phyloP scores from a whole-genome alignment of 192 early-diverging fungal species.

The Umbelopsis vinacea region DNA sequence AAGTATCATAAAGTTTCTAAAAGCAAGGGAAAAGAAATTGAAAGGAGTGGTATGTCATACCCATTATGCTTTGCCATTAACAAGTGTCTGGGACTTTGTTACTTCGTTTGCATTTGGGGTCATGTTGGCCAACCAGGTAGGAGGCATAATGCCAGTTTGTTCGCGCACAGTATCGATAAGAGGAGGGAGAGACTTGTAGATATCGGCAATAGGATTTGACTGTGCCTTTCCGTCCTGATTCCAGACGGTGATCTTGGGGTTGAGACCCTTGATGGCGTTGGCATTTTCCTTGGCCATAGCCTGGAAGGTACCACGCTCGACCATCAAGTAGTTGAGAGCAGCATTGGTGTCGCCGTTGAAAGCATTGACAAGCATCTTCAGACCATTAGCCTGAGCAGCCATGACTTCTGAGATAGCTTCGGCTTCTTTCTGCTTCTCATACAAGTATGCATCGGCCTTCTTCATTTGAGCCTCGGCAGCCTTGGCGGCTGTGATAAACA shows the following conservation, averaged over 20 bases:
- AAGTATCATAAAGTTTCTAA: too few relatives aligned
- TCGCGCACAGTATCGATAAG: conserved; percentile 48
- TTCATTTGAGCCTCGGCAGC: conserved; percentile 11
- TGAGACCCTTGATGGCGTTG: conserved; percentile 52
- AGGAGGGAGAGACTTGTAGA: conserved; percentile 48
- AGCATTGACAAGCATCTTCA: conserved; percentile 27
- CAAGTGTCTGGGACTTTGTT: background rate
- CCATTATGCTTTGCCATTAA: background rate
- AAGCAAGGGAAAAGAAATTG: background rate
- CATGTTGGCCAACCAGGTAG: conserved; percentile 25
- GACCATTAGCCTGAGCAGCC: conserved; percentile 52
- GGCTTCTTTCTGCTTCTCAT: conserved; percentile 48
- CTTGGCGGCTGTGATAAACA: conserved; percentile 12
- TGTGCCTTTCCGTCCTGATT: conserved; percentile 35
- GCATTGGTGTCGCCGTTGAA: conserved; percentile 42
- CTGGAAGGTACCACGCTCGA: conserved; percentile 51
- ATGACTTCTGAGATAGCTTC: conserved; percentile 45
- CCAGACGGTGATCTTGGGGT: conserved; percentile 60
- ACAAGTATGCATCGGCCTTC: conserved; percentile 38
- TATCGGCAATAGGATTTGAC: conserved; percentile 44
- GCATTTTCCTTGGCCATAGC: conserved; percentile 56
- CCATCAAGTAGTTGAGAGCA: conserved; percentile 55
- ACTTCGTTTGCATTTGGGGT: background rate
- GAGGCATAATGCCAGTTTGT: conserved; percentile 52
- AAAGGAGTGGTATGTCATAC: background rate